Evolutionary conservation across 192 early-diverging fungal genomes (phyloP).

Genomic region (Funneliformis geosporum): DNA sequence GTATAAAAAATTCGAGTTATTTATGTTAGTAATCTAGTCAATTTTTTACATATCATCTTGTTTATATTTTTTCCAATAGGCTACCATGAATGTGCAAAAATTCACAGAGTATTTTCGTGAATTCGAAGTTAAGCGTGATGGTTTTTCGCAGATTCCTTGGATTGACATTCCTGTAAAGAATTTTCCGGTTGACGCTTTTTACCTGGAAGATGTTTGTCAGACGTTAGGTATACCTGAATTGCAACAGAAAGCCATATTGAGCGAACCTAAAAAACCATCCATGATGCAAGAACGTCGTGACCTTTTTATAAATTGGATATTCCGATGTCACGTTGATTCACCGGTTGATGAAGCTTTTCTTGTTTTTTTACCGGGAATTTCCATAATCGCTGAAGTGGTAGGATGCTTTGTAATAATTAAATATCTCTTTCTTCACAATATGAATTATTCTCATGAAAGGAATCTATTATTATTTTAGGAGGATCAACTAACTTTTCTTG

Average conservation of each 20-base stretch:
- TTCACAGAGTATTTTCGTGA: conserved; percentile 33
- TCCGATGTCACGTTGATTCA: conserved; percentile 18
- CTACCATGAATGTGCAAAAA: conserved; percentile 33
- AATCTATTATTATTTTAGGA: conserved; percentile 16
- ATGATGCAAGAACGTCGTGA: conserved; percentile 28
- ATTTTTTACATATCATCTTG: not conserved
- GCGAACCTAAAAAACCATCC: conserved; percentile 20
- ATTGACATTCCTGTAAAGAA: conserved; percentile 30
- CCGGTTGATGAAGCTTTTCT: conserved; percentile 32
- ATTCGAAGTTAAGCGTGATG: conserved; percentile 21
- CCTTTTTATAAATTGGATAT: conserved; percentile 33
- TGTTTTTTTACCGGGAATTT: conserved; percentile 39
- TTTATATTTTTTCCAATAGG: not conserved
- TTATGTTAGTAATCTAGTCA: not conserved
- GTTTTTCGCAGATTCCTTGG: conserved; percentile 20
- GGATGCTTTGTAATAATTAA: not conserved
- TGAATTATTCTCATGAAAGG: not conserved
- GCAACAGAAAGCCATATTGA: not conserved
- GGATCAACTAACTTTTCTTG: conserved; percentile 23
- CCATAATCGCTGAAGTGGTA: conserved; percentile 35
- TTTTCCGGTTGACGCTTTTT: conserved; percentile 36
- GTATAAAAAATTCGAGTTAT: not conserved
- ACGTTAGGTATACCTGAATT: conserved; percentile 15
- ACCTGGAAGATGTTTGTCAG: conserved; percentile 35
- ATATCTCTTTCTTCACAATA: no score